Percentiles rank a stretch among this genome's conserved stretches.
These are phyloP conservation scores for Microcyclosporella mali DNA, from an alignment of 2,329 filamentous ascomycete genomes.

Conservation along the genomic window DNA sequence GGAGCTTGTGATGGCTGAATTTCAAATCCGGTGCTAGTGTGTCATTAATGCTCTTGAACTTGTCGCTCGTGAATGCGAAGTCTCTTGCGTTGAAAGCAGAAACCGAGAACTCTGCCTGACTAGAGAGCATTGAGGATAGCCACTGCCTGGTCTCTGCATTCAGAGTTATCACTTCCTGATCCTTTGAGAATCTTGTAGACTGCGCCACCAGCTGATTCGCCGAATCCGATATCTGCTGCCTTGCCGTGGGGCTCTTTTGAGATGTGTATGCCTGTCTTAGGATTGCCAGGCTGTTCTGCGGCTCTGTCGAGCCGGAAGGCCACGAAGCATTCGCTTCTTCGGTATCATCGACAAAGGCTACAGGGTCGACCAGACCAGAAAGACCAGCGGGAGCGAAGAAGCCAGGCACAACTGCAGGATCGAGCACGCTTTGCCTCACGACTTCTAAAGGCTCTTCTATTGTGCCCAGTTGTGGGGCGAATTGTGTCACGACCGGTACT, in stretches of 20 bases:
- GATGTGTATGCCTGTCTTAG: neutral
- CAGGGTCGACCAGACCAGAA: too few relatives aligned
- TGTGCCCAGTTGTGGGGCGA: too few relatives aligned
- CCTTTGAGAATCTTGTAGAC: neutral
- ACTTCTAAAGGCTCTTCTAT: too few relatives aligned
- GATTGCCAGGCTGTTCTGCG: neutral
- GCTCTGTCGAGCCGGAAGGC: neutral
- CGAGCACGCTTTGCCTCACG: too few relatives aligned
- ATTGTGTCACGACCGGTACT: too few relatives aligned
- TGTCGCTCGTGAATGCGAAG: neutral
- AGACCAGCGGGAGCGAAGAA: too few relatives aligned
- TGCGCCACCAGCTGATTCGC: neutral
- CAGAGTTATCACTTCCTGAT: neutral
- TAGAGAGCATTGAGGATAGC: neutral
- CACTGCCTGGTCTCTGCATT: neutral
- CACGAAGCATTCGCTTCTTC: too few relatives aligned
- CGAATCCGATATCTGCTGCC: neutral
- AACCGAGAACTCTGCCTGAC: neutral
- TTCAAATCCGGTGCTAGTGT: neutral
- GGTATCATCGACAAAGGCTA: too few relatives aligned
- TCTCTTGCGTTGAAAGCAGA: neutral
- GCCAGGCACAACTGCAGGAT: too few relatives aligned
- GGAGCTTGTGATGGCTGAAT: constrained; percentile 1
- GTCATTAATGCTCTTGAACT: neutral
- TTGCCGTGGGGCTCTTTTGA: neutral